phyloP scores from a whole-genome alignment of 257 asterid genomes.

The Lantana camara region DNA sequence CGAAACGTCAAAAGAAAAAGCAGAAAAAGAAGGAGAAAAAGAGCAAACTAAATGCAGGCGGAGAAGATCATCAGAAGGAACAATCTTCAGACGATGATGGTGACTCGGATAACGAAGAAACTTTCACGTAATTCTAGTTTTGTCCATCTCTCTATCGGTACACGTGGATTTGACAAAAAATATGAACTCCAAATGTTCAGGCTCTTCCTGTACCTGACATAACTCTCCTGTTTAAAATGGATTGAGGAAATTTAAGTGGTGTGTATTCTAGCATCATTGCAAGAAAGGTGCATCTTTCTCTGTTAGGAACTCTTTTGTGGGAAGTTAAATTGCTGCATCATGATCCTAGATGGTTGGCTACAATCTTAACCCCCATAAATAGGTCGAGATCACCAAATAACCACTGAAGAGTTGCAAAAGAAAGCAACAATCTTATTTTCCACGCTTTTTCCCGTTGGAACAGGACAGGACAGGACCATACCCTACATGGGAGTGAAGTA shows the following conservation, averaged over 20 bases:
- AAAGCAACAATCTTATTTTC: not conserved
- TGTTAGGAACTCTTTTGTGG: too few species aligned
- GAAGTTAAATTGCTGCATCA: not conserved
- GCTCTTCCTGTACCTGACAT: conserved; percentile 14
- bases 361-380: not conserved
- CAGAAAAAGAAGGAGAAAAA: conserved; percentile 72
- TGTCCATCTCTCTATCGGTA: not conserved
- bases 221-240: not conserved
- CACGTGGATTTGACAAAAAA: too few species aligned
- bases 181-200: too few species aligned
- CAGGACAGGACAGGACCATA: not conserved
- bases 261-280: conserved; percentile 2
- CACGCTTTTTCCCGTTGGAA: not conserved
- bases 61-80: conserved; percentile 48
- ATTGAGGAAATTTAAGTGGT: not conserved
- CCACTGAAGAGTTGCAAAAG: not conserved
- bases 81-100: conserved; percentile 60
- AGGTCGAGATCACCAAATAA: conserved; percentile 20
- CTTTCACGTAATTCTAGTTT: conserved; percentile 20
- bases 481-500: too few species aligned
- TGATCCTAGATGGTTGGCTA: too few species aligned
- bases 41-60: conserved; percentile 39
- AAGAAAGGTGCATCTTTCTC: not conserved
- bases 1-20: conserved; percentile 83
- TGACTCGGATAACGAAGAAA: conserved; percentile 51